Base-by-base conservation (phyloP, 768 basidiomycete genomes). In the Calocybe cyanea region DNA sequence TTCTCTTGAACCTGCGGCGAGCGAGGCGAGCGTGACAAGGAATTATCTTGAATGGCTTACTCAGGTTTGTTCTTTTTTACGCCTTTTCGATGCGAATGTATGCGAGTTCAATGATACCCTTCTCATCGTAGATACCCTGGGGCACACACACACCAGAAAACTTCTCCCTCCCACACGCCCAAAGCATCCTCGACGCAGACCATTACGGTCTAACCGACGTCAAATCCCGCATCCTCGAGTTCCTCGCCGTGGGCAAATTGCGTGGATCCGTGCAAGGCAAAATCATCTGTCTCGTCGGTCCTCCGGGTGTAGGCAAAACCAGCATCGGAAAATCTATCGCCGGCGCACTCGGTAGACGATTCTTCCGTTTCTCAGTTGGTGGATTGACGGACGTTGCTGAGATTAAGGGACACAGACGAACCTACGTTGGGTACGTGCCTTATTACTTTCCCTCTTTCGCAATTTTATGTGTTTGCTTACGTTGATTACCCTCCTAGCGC, bases 261-360 rank as follows among this genome's bases (percentile, higher is more conserved):
- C 82, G 93, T 13, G 96, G 96, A 7, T 92, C 87, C 0, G 92
- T 98, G 0, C 72, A 98, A 59, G 96, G 95, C 55, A 99, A 99
- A 73, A 99, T 99, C 57, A 85, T 98, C 33, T 95, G 93, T 58
- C 79, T 99, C 18, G 91, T 87, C 31, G 96, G 96, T 13, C 96
- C 96, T 8, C 96, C 95, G 2, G 95, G 95, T 60, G 96, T 99
- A 3, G 95, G 95, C 32, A 97, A 98, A 72, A 98, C 95, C 3
- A 86, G 83, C 45, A 96, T 98, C 34, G 95, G 94, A 38, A 94
- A 94, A 72, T 89, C 85, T 2, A 96, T 99, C 41, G 86, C 96
- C 0, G 78, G 92, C 13, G 94, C 95, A 3, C 71, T 99, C 18
- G 83, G 86, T 20, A 69, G 95, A 48, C 85, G 92, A 62, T 98